Evolutionary conservation across 2,329 filamentous ascomycete genomes (phyloP), one percentile per base, ranked within the genome.

Genomic region (Fonsecaea multimorphosa): DNA sequence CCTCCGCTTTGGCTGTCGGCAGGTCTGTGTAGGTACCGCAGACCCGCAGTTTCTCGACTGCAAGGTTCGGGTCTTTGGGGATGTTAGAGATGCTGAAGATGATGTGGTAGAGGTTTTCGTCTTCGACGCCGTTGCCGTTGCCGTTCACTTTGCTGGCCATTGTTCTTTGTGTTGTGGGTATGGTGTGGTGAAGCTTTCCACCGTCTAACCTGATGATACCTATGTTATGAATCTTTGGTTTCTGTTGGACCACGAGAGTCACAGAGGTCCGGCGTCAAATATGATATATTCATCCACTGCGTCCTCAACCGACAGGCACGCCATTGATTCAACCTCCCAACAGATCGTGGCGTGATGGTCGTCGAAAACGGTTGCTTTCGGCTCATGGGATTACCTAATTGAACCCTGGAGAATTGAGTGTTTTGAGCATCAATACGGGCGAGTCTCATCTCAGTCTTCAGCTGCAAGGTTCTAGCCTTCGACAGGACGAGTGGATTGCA

Each of bases 31-130:
- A 75, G 16, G 71, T 73, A 2, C 71, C 73, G 9, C 68, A 68
- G 36, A 75, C 70, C 14, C 73, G 72, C 11, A 75, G 34, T 46
- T 71, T 74, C 61, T 75, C 71, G 29, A 74, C 51, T 31, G 70
- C 59, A 11, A 67, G 68, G 55, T 72, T 73, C 8, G 72, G 72
- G 56, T 75, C 70, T 46, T 72, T 55, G 40, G 57, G 54, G 58
- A 71, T 65, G 59, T 72, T 68, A 1, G 72, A 72, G 32, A 63
- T 72, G 27, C 70, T 69, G 46, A 74, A 63, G 61, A 75, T 57
- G 53, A 74, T 59, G 46, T 75, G 73, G 63, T 74, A 74, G 52
- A 74, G 70, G 46, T 65, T 66, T 53, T 67, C 68, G 54, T 27
- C 52, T 2, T 52, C 27, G 31, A 19, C 44, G 24, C 27, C 53